Evolutionary conservation across 2,329 filamentous ascomycete species (phyloP).

Genomic region (Biscogniauxia mediterranea): DNA sequence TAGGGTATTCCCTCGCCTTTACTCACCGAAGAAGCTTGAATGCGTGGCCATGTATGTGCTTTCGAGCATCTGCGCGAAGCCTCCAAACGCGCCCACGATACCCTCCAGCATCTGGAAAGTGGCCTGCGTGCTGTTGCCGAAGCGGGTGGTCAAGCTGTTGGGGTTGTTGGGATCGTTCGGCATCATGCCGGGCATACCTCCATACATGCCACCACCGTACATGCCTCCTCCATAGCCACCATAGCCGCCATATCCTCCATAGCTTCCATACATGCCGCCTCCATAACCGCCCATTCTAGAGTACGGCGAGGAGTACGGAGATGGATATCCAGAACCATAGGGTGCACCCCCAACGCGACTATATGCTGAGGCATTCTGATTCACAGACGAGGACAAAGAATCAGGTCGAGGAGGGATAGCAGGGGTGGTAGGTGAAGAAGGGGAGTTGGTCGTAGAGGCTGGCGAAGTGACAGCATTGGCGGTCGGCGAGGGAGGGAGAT

Average conservation of each 20-base stretch:
- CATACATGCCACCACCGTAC: conserved; percentile 37
- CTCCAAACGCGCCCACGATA: conserved; percentile 92
- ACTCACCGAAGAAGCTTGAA: conserved; percentile 93
- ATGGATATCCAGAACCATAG: conserved; percentile 47
- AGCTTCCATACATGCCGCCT: conserved; percentile 34
- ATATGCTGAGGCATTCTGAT: conserved; percentile 84
- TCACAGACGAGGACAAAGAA: conserved; percentile 74
- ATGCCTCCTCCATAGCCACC: conserved; percentile 43
- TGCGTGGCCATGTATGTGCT: conserved; percentile 99
- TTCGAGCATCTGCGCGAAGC: conserved; percentile 98
- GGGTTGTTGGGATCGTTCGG: conserved; percentile 74
- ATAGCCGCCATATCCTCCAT: conserved; percentile 47
- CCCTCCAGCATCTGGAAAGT: conserved; percentile 99
- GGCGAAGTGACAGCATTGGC: conserved; percentile 39
- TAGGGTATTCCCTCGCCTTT: not conserved
- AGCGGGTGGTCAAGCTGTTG: conserved; percentile 91
- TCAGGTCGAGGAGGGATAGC: conserved; percentile 78
- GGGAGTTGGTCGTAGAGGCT: conserved; percentile 34
- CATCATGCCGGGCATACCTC: conserved; percentile 45
- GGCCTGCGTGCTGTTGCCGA: conserved; percentile 90
- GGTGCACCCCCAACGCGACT: conserved; percentile 58
- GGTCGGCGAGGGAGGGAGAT: conserved; percentile 40
- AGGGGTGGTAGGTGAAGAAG: conserved; percentile 49
- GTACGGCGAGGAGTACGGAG: conserved; percentile 47
- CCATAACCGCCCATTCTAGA: conserved; percentile 28